phyloP scores from a whole-genome alignment of 78 protist species.

The slime mould (Dictyostelium discoideum) region DNA sequence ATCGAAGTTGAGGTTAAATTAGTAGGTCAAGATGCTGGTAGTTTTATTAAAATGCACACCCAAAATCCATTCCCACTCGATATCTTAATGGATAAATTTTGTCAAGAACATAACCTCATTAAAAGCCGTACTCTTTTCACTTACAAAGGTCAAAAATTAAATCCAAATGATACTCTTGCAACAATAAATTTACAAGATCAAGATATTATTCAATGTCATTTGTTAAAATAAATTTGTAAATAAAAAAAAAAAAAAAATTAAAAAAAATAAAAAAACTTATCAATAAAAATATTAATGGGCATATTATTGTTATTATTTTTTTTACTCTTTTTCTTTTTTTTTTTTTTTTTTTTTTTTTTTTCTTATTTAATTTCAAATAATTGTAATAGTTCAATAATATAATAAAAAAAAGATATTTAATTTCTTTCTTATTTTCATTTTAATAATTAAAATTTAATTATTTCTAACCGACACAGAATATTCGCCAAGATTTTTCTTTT shows the following conservation, averaged over 20 bases:
- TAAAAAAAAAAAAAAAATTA: not conserved
- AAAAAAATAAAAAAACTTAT: not conserved
- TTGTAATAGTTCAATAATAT: no score
- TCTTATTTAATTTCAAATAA: no score
- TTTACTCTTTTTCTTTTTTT: no score
- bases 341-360: no score
- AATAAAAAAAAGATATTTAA: no score
- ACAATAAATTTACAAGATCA: conserved; percentile 41
- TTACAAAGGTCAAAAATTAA: not conserved
- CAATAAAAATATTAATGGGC: not conserved
- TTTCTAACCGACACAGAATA: not conserved
- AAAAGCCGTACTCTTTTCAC: conserved; percentile 20
- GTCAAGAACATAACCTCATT: conserved; percentile 43
- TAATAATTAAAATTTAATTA: not conserved
- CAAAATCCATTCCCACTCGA: conserved; percentile 66
- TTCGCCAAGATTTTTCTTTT: not conserved
- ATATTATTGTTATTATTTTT: no score
- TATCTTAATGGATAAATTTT: conserved; percentile 70
- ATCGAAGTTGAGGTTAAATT: conserved; percentile 71
- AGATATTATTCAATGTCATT: conserved; percentile 60
- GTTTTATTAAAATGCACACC: conserved; percentile 63
- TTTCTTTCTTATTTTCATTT: not conserved
- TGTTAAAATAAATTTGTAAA: conserved; percentile 9
- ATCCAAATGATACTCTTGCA: conserved; percentile 27
- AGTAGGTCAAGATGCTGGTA: conserved; percentile 60